These are phyloP conservation scores for Entoloma clypeatum DNA, from an alignment of 1,284 basidiomycete species.

Conservation along the genomic window DNA sequence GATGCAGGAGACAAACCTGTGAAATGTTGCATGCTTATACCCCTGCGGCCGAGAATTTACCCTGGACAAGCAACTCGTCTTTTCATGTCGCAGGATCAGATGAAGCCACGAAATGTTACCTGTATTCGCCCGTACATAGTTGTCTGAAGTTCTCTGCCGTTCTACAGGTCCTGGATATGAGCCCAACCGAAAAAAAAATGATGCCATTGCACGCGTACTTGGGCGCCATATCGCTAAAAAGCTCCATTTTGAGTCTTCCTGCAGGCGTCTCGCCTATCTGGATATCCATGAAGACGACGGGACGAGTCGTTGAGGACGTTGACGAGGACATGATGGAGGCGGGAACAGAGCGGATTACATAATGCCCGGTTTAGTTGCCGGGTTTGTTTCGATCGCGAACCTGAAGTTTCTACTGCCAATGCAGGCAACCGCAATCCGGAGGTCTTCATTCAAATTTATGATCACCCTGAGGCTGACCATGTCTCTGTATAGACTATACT, in stretches of 20 bases:
- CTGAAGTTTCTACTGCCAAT: too few species aligned
- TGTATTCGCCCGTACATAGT: slow-evolving; percentile 92
- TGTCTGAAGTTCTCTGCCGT: slow-evolving; percentile 98
- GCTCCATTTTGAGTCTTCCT: slow-evolving; percentile 93
- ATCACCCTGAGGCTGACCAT: too few species aligned
- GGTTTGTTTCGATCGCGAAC: too few species aligned
- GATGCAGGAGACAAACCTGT: slow-evolving; percentile 57
- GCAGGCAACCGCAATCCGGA: too few species aligned
- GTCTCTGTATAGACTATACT: too few species aligned
- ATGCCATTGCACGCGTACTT: slow-evolving; percentile 47
- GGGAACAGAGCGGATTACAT: not conserved
- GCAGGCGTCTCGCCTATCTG: slow-evolving; percentile 94
- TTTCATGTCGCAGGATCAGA: not conserved
- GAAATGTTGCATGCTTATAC: slow-evolving; percentile 87
- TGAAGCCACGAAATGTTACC: slow-evolving; percentile 42
- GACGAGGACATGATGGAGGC: slow-evolving; percentile 12
- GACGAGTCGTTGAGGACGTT: slow-evolving; percentile 44
- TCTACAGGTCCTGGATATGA: slow-evolving; percentile 33
- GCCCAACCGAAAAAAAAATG: not conserved
- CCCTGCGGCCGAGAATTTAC: slow-evolving; percentile 85
- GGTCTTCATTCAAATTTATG: too few species aligned
- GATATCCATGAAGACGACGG: slow-evolving; percentile 96
- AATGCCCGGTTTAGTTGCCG: not conserved
- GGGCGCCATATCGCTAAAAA: slow-evolving; percentile 89
- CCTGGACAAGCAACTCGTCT: slow-evolving; percentile 36